These are phyloP conservation scores for Lagenidium sp. DNA, from an alignment of 352 stramenopile genomes.

Conservation along the genomic window DNA sequence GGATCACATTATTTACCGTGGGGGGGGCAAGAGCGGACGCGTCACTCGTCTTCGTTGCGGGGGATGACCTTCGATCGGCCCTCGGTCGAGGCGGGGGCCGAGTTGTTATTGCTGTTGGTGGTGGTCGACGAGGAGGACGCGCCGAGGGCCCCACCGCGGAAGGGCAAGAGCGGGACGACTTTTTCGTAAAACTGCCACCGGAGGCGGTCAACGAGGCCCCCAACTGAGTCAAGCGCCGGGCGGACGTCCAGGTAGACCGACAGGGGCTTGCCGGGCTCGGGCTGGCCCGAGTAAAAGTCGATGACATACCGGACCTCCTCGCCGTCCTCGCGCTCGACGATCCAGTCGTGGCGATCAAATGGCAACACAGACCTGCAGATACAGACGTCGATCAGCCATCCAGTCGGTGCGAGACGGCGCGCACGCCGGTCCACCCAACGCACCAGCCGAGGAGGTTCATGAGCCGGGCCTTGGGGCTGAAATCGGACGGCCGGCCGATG, in stretches of 20 bases:
- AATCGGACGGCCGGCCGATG: slow-evolving; percentile 92
- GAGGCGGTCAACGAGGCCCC: slow-evolving; percentile 64
- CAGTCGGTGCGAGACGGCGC: no score
- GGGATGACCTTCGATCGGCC: slow-evolving; percentile 22
- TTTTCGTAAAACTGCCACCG: slow-evolving; percentile 78
- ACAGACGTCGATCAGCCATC: no score
- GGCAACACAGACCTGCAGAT: slow-evolving; percentile 77
- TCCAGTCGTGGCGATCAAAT: slow-evolving; percentile 99
- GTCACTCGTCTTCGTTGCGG: no score
- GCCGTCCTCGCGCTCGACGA: slow-evolving; percentile 85
- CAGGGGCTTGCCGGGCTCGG: slow-evolving; percentile 54
- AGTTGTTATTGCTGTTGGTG: not conserved
- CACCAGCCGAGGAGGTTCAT: slow-evolving; percentile 78
- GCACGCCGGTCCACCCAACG: no score
- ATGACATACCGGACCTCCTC: slow-evolving; percentile 97
- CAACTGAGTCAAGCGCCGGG: slow-evolving; percentile 90
- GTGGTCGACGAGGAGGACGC: not conserved
- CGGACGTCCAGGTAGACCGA: slow-evolving; percentile 96
- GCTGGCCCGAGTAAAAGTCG: slow-evolving; percentile 98
- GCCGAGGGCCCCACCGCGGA: slow-evolving; percentile 44
- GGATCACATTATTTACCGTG: no score
- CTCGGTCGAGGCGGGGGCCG: slow-evolving; percentile 6
- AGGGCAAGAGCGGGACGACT: slow-evolving; percentile 58
- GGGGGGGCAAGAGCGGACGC: no score
- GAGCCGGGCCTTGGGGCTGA: slow-evolving; percentile 91